Conservation (phyloP, 495 filamentous ascomycete species). For the Elasticomyces elasticus region DNA sequence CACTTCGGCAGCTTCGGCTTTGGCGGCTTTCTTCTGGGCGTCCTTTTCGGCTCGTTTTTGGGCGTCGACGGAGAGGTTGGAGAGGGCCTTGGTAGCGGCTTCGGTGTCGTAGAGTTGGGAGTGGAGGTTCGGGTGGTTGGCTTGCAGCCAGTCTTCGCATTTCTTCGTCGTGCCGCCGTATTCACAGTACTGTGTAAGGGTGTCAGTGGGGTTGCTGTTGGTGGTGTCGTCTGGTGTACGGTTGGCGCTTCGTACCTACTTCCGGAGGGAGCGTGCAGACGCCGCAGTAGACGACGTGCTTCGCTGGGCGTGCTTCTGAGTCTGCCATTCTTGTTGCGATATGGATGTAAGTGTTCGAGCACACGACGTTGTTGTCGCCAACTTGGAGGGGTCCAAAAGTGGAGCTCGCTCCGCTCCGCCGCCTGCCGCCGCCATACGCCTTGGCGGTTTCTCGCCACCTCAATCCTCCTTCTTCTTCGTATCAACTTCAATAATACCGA, state of each 20-base stretch:
- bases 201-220: conserved; percentile 9
- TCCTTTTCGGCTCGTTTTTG: conserved; percentile 90
- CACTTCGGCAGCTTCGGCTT: conserved; percentile 72
- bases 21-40: conserved; percentile 86
- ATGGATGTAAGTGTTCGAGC: no score
- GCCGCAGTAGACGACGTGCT: conserved; percentile 67
- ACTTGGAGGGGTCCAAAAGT: background rate
- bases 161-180: conserved; percentile 97
- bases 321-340: no score
- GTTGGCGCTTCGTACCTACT: conserved; percentile 59
- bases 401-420: no score
- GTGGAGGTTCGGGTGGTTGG: conserved; percentile 63
- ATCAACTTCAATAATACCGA: no score
- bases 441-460: no score
- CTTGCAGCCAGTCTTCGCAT: conserved; percentile 89
- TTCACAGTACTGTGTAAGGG: conserved; percentile 71
- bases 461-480: no score
- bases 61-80: conserved; percentile 74
- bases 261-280: conserved; percentile 91
- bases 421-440: no score
- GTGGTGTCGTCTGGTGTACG: conserved; percentile 9
- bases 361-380: no score
- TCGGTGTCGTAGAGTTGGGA: conserved; percentile 75
- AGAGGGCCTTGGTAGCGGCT: conserved; percentile 69
- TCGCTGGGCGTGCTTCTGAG: conserved; percentile 15